Evolutionary conservation across 345 rosid genomes (phyloP).

Genomic region (Garcia nutans): DNA sequence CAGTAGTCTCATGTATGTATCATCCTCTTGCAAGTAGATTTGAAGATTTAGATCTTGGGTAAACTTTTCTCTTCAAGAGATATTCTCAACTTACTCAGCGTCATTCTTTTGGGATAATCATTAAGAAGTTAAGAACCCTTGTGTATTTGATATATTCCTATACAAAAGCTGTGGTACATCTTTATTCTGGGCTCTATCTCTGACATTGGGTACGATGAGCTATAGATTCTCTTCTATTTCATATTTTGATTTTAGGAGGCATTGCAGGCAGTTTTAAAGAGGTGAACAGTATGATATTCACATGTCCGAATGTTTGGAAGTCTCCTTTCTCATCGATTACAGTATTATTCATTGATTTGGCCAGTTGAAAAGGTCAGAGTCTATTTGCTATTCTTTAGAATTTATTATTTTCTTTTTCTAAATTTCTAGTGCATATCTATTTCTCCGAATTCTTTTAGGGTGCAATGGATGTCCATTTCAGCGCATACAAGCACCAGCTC

Average conservation of each 20-base stretch:
- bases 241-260: not conserved
- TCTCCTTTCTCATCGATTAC: not conserved
- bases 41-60: slow-evolving; percentile 23
- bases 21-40: slow-evolving; percentile 22
- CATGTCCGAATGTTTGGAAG: not conserved
- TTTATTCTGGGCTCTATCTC: not conserved
- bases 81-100: not conserved
- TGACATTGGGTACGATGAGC: not conserved
- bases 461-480: not conserved
- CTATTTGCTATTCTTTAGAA: not conserved
- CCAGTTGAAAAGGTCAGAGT: not conserved
- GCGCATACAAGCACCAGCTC: slow-evolving; percentile 10
- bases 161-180: not conserved
- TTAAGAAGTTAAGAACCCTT: slow-evolving; percentile 12
- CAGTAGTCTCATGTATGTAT: slow-evolving; percentile 24
- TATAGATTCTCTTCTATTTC: not conserved
- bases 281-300: not conserved
- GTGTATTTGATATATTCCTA: not conserved
- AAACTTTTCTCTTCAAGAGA: not conserved
- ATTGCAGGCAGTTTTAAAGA: not conserved
- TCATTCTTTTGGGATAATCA: slow-evolving; percentile 3
- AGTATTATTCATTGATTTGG: not conserved
- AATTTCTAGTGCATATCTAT: not conserved
- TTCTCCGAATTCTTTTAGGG: not conserved
- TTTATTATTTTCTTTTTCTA: not conserved